Evolutionary conservation across 257 asterid species (phyloP).

Genomic region (Solanum arcanum): DNA sequence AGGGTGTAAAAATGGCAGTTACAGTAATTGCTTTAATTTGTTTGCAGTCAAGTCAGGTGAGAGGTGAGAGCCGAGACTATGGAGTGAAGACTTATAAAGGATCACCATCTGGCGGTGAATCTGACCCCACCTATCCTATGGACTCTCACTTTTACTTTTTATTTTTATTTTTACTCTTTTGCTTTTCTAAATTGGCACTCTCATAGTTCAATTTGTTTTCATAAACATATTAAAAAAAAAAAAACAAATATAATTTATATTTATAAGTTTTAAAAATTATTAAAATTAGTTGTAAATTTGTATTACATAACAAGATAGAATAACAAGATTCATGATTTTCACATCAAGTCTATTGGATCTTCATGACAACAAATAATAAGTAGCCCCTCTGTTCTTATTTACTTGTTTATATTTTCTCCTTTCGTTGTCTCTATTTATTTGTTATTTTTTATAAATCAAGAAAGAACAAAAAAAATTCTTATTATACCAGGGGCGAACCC

Average conservation of each 20-base stretch:
- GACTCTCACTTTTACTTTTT: not conserved
- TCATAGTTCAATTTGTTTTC: no score
- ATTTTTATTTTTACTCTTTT: no score
- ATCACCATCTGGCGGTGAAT: not conserved
- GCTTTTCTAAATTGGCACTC: not conserved
- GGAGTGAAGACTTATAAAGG: not conserved
- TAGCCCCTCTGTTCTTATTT: accelerated
- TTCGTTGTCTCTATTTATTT: accelerated
- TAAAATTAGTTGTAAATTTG: no score
- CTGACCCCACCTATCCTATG: not conserved
- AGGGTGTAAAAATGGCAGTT: not conserved
- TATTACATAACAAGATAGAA: no score
- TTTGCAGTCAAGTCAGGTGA: not conserved
- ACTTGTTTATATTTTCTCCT: accelerated
- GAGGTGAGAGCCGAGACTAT: not conserved
- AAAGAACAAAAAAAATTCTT: no score
- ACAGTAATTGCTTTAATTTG: not conserved
- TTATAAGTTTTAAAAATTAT: no score
- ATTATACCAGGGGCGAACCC: no score
- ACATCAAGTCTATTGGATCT: no score
- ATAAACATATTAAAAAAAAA: no score
- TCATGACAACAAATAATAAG: no score
- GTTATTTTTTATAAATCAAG: accelerated
- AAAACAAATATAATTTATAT: no score
- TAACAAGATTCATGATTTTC: no score